Conservation (phyloP, 139 green algal genomes). For the Micromonas pusilla region DNA sequence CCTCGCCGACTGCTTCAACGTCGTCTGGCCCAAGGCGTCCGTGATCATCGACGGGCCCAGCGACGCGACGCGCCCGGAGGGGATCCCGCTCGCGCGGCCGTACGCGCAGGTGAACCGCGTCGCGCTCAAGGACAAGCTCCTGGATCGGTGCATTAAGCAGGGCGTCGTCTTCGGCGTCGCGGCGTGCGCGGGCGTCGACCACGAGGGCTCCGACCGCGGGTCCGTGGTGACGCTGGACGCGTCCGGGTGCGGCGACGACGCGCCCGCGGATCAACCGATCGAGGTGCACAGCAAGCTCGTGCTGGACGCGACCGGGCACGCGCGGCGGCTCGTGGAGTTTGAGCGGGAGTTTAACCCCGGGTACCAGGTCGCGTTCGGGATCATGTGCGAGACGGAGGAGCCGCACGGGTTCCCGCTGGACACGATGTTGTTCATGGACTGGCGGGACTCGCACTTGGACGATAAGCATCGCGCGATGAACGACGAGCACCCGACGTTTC, state of each 20-base stretch:
- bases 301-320: slow-evolving; percentile 86
- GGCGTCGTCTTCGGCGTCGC: slow-evolving; percentile 59
- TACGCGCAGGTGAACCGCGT: slow-evolving; percentile 83
- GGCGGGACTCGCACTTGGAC: slow-evolving; percentile 82
- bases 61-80: background rate
- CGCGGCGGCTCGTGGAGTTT: slow-evolving; percentile 77
- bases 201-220: slow-evolving; percentile 38
- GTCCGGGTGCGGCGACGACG: no score
- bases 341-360: slow-evolving; percentile 86
- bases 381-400: slow-evolving; percentile 73
- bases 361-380: slow-evolving; percentile 92
- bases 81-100: slow-evolving; percentile 54
- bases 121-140: slow-evolving; percentile 81
- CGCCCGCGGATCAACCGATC: no score
- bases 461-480: slow-evolving; percentile 50
- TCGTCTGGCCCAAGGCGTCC: slow-evolving; percentile 69
- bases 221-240: slow-evolving; percentile 52
- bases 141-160: slow-evolving; percentile 61
- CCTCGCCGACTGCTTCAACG: slow-evolving; percentile 45
- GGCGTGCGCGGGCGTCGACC: slow-evolving; percentile 53
- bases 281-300: slow-evolving; percentile 52
- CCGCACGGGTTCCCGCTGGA: slow-evolving; percentile 81
- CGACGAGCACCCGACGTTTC: slow-evolving; percentile 80
- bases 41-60: slow-evolving; percentile 66
- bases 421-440: slow-evolving; percentile 99